A percentile compares a stretch with the other conserved stretches of the same genome.
These are phyloP conservation scores for Mycena chlorophos DNA, from an alignment of 768 basidiomycete genomes.

Conservation along the genomic window DNA sequence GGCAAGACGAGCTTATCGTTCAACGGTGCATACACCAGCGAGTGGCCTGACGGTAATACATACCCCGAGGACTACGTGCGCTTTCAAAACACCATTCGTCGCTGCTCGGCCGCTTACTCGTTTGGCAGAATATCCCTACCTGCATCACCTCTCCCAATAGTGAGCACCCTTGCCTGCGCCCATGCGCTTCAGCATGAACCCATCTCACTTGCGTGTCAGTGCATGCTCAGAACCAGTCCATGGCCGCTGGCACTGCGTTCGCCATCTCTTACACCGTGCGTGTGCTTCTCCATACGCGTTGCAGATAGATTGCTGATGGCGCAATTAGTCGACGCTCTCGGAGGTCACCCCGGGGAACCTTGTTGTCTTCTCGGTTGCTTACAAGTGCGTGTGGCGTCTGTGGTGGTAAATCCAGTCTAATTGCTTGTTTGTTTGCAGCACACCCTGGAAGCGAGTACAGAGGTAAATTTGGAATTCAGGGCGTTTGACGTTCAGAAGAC, in stretches of 20 bases:
- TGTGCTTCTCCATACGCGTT: neutral
- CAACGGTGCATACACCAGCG: slow-evolving; percentile 36
- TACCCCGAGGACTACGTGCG: slow-evolving; percentile 50
- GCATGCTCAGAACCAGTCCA: slow-evolving; percentile 52
- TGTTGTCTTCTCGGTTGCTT: slow-evolving; percentile 51
- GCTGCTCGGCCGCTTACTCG: neutral
- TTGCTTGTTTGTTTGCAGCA: slow-evolving; percentile 31
- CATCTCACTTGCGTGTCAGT: slow-evolving; percentile 31
- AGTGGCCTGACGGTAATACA: slow-evolving; percentile 47
- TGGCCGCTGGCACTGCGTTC: slow-evolving; percentile 56
- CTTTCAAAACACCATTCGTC: neutral
- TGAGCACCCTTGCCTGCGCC: slow-evolving; percentile 26
- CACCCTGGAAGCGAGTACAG: slow-evolving; percentile 54
- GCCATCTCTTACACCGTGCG: slow-evolving; percentile 53
- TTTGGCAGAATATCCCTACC: slow-evolving; percentile 33
- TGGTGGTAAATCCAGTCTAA: neutral
- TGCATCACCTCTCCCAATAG: slow-evolving; percentile 54
- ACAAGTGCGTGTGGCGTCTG: slow-evolving; percentile 37
- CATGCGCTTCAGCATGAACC: neutral
- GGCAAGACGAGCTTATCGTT: slow-evolving; percentile 48
- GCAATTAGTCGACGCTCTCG: slow-evolving; percentile 45
- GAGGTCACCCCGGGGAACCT: slow-evolving; percentile 50
- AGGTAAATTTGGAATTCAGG: too few species aligned
- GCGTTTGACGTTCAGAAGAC: too few species aligned
- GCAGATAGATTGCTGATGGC: neutral